A percentile compares a stretch with the other conserved stretches of the same genome.
These are phyloP conservation scores for Neofusicoccum umdonicola DNA, from an alignment of 2,329 filamentous ascomycete genomes.

Conservation along the genomic window DNA sequence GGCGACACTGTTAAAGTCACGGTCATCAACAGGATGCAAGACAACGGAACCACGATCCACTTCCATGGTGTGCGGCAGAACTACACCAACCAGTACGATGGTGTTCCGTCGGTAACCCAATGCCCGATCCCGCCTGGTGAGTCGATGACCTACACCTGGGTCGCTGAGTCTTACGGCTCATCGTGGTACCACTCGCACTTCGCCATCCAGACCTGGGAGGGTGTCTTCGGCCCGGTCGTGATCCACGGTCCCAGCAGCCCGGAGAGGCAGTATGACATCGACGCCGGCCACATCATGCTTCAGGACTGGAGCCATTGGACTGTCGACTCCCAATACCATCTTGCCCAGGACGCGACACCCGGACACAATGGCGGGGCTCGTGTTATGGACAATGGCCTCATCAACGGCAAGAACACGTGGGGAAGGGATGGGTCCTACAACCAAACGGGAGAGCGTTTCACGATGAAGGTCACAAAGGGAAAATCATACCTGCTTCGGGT, in stretches of 20 bases:
- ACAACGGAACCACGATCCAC: slow-evolving; percentile 63
- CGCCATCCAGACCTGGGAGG: slow-evolving; percentile 34
- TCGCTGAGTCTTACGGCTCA: slow-evolving; percentile 44
- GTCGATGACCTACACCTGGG: slow-evolving; percentile 53
- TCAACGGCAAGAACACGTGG: slow-evolving; percentile 57
- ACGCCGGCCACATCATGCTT: slow-evolving; percentile 38
- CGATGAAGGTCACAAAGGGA: slow-evolving; percentile 42
- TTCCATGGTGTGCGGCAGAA: slow-evolving; percentile 62
- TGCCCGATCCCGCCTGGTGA: slow-evolving; percentile 29
- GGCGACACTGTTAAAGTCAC: slow-evolving; percentile 43
- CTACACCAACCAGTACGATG: slow-evolving; percentile 55
- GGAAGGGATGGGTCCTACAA: slow-evolving; percentile 37
- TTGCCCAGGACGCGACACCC: slow-evolving; percentile 24
- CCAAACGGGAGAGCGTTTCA: slow-evolving; percentile 29
- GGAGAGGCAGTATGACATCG: slow-evolving; percentile 36
- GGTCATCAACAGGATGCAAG: slow-evolving; percentile 52
- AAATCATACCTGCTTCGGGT: slow-evolving; percentile 58
- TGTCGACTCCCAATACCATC: slow-evolving; percentile 26
- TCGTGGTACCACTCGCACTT: slow-evolving; percentile 31
- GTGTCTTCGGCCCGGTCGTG: slow-evolving; percentile 38
- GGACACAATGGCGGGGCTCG: slow-evolving; percentile 35
- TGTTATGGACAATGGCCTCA: slow-evolving; percentile 45
- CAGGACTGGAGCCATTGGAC: slow-evolving; percentile 39
- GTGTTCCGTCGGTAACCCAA: slow-evolving; percentile 50
- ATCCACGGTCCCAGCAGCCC: slow-evolving; percentile 38